phyloP scores from a whole-genome alignment of 2,329 filamentous ascomycete species.

The Diaporthe sp. region DNA sequence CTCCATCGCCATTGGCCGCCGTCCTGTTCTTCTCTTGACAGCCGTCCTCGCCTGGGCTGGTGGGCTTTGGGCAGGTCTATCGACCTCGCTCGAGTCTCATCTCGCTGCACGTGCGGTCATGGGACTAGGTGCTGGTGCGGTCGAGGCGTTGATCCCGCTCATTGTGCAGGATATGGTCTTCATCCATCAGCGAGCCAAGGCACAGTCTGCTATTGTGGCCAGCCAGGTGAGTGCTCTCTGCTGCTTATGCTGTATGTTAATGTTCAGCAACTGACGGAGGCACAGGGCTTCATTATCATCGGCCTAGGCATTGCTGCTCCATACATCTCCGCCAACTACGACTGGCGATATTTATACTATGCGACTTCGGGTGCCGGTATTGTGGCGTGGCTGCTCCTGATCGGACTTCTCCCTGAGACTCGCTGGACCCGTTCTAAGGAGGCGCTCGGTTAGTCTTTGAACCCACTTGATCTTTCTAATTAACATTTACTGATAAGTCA shows the following conservation, averaged over 20 bases:
- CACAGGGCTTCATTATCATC: conserved; percentile 47
- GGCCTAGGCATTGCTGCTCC: conserved; percentile 47
- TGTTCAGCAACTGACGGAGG: background rate
- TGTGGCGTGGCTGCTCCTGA: conserved; percentile 50
- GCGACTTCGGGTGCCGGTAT: conserved; percentile 48
- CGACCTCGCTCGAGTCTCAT: conserved; percentile 47
- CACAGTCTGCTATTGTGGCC: conserved; percentile 48
- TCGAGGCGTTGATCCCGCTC: conserved; percentile 53
- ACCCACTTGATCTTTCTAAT: accelerated
- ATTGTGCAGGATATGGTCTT: conserved; percentile 56
- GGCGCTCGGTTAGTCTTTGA: conserved; percentile 44
- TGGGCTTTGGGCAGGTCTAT: conserved; percentile 52
- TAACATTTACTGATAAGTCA: background rate
- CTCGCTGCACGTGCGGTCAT: conserved; percentile 50
- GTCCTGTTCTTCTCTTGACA: conserved; percentile 51
- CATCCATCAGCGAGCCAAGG: conserved; percentile 52
- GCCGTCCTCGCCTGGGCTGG: conserved; percentile 51
- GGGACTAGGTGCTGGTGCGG: conserved; percentile 51
- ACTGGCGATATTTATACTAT: conserved; percentile 53
- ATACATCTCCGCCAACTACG: conserved; percentile 47
- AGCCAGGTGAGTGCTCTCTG: conserved; percentile 39
- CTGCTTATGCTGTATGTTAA: background rate
- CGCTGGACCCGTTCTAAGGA: conserved; percentile 48
- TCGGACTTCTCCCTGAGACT: conserved; percentile 52
- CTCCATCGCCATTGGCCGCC: conserved; percentile 52